Percentiles rank a stretch among this genome's conserved stretches.
These are phyloP conservation scores for Diutina scorzettiae DNA, from an alignment of 1,139 yeast genomes.

Conservation along the genomic window DNA sequence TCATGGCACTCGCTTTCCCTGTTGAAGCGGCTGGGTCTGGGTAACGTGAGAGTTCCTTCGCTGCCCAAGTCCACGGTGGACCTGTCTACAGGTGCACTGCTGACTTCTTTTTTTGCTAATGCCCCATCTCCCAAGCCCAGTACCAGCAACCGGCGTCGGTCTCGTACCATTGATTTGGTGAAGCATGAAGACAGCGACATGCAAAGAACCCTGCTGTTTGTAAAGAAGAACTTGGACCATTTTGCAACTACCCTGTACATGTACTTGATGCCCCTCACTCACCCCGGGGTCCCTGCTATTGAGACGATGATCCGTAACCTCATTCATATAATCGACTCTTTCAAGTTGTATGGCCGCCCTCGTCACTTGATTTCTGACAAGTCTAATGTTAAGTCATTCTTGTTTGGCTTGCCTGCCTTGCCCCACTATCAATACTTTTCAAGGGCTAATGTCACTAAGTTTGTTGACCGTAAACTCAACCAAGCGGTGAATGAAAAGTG, in stretches of 20 bases:
- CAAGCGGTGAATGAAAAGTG: not conserved
- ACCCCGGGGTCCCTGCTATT: conserved; percentile 43
- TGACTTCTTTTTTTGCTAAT: not conserved
- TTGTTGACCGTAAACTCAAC: conserved; percentile 13
- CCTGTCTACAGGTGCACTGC: not conserved
- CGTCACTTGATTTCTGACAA: conserved; percentile 36
- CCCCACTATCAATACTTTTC: conserved; percentile 42
- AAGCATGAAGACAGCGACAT: not conserved
- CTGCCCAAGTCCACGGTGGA: not conserved
- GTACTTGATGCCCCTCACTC: conserved; percentile 41
- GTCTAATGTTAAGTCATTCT: conserved; percentile 29
- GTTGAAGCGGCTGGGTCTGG: not conserved
- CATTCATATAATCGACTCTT: conserved; percentile 41
- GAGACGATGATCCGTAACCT: conserved; percentile 47
- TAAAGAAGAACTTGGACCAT: not conserved
- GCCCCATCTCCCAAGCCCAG: not conserved
- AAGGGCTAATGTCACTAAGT: conserved; percentile 22
- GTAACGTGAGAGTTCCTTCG: not conserved
- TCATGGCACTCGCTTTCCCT: conserved; percentile 2
- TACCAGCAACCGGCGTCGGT: not conserved
- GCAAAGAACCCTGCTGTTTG: conserved; percentile 1
- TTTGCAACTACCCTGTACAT: conserved; percentile 27
- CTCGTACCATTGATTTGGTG: not conserved
- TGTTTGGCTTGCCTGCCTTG: conserved; percentile 46
- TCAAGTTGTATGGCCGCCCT: conserved; percentile 46